Conservation (phyloP, 2,329 filamentous ascomycete genomes). For the Paecilomyces niveus region DNA sequence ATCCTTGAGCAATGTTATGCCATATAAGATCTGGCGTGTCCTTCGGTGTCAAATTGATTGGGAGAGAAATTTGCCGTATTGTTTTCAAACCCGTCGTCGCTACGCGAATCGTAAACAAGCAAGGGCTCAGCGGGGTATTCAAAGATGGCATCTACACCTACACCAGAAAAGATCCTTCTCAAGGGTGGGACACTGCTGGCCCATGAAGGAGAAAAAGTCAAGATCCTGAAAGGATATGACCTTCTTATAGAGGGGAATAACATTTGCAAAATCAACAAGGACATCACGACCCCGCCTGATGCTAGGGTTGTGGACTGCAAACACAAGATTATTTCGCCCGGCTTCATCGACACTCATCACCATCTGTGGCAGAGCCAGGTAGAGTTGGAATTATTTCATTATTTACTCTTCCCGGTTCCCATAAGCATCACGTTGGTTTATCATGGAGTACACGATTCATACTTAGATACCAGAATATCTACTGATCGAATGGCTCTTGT, state of each 20-base stretch:
- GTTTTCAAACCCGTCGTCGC: background rate
- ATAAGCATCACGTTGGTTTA: no score
- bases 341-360: conserved; percentile 30
- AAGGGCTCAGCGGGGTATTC: background rate
- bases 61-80: background rate
- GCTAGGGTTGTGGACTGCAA: conserved; percentile 34
- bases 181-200: background rate
- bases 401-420: no score
- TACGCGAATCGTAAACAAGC: background rate
- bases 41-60: background rate
- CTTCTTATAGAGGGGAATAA: conserved; percentile 15
- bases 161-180: background rate
- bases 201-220: background rate
- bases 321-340: conserved; percentile 24
- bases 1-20: no score
- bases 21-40: no score
- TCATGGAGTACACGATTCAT: no score
- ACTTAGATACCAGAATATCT: no score
- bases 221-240: background rate
- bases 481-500: conserved; percentile 6
- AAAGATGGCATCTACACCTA: background rate
- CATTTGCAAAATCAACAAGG: conserved; percentile 12
- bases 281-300: conserved; percentile 6
- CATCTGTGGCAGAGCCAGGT: conserved; percentile 38
- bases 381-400: background rate